These are phyloP conservation scores for Melanomma pulvis-pyrius DNA, from an alignment of 495 filamentous ascomycete species.

Conservation along the genomic window DNA sequence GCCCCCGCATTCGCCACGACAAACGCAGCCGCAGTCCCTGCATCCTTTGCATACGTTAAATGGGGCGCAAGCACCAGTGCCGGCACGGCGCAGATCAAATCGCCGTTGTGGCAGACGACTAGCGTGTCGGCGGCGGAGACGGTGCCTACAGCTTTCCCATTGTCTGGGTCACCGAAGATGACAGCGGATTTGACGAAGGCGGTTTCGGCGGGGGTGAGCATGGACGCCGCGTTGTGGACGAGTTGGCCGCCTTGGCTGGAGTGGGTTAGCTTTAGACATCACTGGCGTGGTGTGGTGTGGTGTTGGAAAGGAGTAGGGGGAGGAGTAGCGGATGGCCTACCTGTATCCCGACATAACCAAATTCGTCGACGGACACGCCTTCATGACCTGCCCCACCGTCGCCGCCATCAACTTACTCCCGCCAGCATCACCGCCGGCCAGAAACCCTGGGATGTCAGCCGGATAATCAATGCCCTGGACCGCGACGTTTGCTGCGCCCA, in stretches of 20 bases:
- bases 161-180: constrained; percentile 43
- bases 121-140: constrained; percentile 35
- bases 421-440: constrained; percentile 28
- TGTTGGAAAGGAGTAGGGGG: neutral
- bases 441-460: constrained; percentile 30
- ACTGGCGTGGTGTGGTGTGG: too few relatives aligned
- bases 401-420: constrained; percentile 36
- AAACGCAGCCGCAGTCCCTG: constrained; percentile 26
- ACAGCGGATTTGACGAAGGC: constrained; percentile 39
- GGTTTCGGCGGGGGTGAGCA: constrained; percentile 33
- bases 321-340: neutral
- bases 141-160: constrained; percentile 35
- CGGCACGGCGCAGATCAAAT: constrained; percentile 34
- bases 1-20: constrained; percentile 4
- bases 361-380: constrained; percentile 41
- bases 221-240: constrained; percentile 37
- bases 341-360: constrained; percentile 40
- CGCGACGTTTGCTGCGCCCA: constrained; percentile 36
- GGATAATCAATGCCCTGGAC: constrained; percentile 45
- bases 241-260: constrained; percentile 38
- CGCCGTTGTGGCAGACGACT: constrained; percentile 39
- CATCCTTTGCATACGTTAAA: constrained; percentile 38
- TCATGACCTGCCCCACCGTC: constrained; percentile 29
- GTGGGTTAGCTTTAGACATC: neutral
- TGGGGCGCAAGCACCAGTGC: constrained; percentile 34